Evolutionary conservation across 1,284 basidiomycete species (phyloP).

Genomic region (Moniliophthora roreri): DNA sequence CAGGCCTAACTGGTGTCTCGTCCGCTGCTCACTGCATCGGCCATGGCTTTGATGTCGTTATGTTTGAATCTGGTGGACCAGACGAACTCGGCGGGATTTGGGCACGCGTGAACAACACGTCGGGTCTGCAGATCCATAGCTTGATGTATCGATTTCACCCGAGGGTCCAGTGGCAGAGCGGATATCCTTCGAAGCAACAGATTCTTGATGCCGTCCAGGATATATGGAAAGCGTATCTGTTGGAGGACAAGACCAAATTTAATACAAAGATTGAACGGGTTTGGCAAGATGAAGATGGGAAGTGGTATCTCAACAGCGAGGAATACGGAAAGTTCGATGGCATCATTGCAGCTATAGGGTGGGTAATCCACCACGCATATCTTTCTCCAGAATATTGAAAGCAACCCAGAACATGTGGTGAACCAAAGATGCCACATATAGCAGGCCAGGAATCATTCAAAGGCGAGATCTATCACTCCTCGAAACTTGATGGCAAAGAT

Average conservation of each 20-base stretch:
- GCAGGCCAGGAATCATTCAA: slow-evolving; percentile 22
- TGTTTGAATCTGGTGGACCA: slow-evolving; percentile 40
- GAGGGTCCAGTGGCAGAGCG: slow-evolving; percentile 41
- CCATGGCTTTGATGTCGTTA: slow-evolving; percentile 55
- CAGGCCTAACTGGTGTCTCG: slow-evolving; percentile 2
- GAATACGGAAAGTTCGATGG: slow-evolving; percentile 55
- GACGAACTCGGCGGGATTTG: slow-evolving; percentile 54
- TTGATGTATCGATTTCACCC: slow-evolving; percentile 58
- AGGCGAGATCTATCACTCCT: slow-evolving; percentile 50
- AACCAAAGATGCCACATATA: slow-evolving; percentile 12
- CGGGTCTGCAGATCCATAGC: slow-evolving; percentile 62
- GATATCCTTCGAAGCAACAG: slow-evolving; percentile 57
- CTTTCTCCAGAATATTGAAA: slow-evolving; percentile 46
- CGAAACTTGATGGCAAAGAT: slow-evolving; percentile 43
- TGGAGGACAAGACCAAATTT: slow-evolving; percentile 7
- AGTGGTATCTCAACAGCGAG: slow-evolving; percentile 55
- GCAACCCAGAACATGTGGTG: slow-evolving; percentile 14
- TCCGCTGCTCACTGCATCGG: slow-evolving; percentile 41
- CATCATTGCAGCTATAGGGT: slow-evolving; percentile 53
- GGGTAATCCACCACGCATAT: slow-evolving; percentile 53
- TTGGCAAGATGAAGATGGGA: slow-evolving; percentile 50
- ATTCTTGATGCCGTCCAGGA: slow-evolving; percentile 44
- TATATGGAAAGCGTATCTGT: slow-evolving; percentile 2
- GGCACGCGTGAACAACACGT: slow-evolving; percentile 53
- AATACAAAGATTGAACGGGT: slow-evolving; percentile 46